phyloP scores from a whole-genome alignment of 1,284 basidiomycete species.

The Ustilago trichophora region DNA sequence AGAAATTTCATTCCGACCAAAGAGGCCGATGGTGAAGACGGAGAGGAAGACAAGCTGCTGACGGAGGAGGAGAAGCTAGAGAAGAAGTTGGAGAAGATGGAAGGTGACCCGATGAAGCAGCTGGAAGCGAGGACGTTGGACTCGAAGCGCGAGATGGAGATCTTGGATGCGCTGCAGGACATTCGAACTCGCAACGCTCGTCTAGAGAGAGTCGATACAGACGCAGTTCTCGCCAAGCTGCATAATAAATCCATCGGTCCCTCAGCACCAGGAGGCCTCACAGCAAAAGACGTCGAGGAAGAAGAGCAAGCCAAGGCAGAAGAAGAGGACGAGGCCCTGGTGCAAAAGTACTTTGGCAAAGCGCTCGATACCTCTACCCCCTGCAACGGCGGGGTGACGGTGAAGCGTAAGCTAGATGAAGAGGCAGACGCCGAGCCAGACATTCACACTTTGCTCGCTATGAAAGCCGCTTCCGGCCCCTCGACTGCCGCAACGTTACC shows the following conservation, averaged over 20 bases:
- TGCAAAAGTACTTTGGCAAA: constrained; percentile 85
- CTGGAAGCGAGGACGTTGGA: constrained; percentile 90
- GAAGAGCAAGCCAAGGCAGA: constrained; percentile 72
- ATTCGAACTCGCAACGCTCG: constrained; percentile 91
- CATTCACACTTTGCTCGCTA: constrained; percentile 16
- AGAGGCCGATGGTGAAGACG: constrained; percentile 35
- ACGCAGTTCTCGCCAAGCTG: constrained; percentile 50
- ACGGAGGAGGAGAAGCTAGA: constrained; percentile 44
- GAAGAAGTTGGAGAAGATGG: constrained; percentile 62
- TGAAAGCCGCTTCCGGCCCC: constrained; percentile 13
- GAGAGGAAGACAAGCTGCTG: constrained; percentile 33
- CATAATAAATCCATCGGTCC: constrained; percentile 2
- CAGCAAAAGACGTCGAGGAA: constrained; percentile 12
- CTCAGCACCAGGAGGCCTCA: background rate
- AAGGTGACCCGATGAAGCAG: constrained; percentile 93
- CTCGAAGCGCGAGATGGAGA: constrained; percentile 97
- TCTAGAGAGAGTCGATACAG: constrained; percentile 74
- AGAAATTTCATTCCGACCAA: constrained; percentile 63
- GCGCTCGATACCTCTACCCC: constrained; percentile 66
- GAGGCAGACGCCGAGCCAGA: constrained; percentile 27
- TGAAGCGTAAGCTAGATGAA: constrained; percentile 49
- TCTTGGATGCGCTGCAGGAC: constrained; percentile 93
- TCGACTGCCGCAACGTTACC: no score
- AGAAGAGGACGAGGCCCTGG: constrained; percentile 89
- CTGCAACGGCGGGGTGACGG: background rate